Percentiles rank a stretch among this genome's conserved stretches.
Conservation (phyloP, 768 basidiomycete genomes). For the Pisolithus albus region DNA sequence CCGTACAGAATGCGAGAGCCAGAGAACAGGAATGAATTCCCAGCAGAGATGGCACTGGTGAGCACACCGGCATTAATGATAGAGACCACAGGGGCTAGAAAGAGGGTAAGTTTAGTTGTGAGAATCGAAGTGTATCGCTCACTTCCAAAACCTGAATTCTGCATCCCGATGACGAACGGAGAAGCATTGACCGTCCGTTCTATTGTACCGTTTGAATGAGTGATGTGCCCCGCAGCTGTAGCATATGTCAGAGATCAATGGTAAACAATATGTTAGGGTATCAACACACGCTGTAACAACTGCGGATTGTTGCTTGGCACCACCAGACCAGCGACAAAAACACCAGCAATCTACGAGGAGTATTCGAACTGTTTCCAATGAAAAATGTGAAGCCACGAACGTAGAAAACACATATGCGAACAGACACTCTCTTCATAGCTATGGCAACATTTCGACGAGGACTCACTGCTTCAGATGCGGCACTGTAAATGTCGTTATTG, state of each 20-base stretch:
- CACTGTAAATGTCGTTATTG: conserved; percentile 28
- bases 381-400: conserved; percentile 26
- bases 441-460: conserved; percentile 74
- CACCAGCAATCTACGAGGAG: conserved; percentile 49
- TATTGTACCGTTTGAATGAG: conserved; percentile 36
- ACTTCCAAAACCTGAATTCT: conserved; percentile 59
- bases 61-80: conserved; percentile 70
- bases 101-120: conserved; percentile 13
- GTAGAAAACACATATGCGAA: conserved; percentile 75
- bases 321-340: conserved; percentile 67
- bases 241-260: neutral
- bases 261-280: neutral
- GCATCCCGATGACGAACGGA: conserved; percentile 79
- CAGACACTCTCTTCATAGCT: conserved; percentile 70
- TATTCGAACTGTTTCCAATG: neutral
- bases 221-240: conserved; percentile 45
- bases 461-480: conserved; percentile 71
- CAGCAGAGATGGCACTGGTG: conserved; percentile 66
- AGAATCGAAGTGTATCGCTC: neutral
- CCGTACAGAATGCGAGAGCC: conserved; percentile 36
- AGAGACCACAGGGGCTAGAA: conserved; percentile 39
- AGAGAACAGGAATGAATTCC: conserved; percentile 57
- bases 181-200: neutral
- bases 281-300: conserved; percentile 36
- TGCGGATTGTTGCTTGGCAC: conserved; percentile 56